Percentiles rank a stretch among this genome's conserved stretches.
phyloP scores from a whole-genome alignment of 768 basidiomycete species.

The Lentinula detonsa region DNA sequence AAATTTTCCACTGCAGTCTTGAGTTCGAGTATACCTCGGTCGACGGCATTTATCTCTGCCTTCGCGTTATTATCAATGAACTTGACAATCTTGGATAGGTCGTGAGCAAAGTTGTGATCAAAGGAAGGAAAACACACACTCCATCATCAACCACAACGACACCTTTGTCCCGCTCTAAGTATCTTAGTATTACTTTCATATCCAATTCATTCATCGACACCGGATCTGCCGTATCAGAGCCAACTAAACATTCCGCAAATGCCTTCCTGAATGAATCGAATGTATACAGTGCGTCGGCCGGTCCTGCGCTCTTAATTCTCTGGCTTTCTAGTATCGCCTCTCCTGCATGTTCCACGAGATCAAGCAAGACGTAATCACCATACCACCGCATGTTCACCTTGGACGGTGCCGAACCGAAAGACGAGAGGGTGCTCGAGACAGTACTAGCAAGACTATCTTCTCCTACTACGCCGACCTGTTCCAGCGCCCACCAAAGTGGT shows the following conservation, averaged over 20 bases:
- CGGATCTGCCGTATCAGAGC: not conserved
- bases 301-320: slow-evolving; percentile 32
- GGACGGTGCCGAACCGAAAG: slow-evolving; percentile 13
- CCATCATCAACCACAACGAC: slow-evolving; percentile 60
- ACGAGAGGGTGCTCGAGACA: slow-evolving; percentile 20
- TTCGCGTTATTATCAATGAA: slow-evolving; percentile 44
- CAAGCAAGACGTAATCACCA: slow-evolving; percentile 68
- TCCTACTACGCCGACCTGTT: slow-evolving; percentile 67
- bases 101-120: not conserved
- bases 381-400: slow-evolving; percentile 44
- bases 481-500: slow-evolving; percentile 84
- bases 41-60: slow-evolving; percentile 62
- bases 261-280: slow-evolving; percentile 51
- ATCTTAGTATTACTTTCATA: slow-evolving; percentile 64
- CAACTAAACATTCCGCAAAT: slow-evolving; percentile 40
- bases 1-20: slow-evolving; percentile 65
- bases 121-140: slow-evolving; percentile 33
- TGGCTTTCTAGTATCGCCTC: slow-evolving; percentile 46
- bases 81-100: slow-evolving; percentile 63
- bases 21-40: slow-evolving; percentile 77
- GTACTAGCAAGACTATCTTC: slow-evolving; percentile 34
- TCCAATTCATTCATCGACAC: slow-evolving; percentile 53
- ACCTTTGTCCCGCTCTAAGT: slow-evolving; percentile 69
- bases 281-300: slow-evolving; percentile 59
- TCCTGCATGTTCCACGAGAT: slow-evolving; percentile 62